Evolutionary conservation across 2,329 filamentous ascomycete species (phyloP).

Genomic region (Cladophialophora carrionii): DNA sequence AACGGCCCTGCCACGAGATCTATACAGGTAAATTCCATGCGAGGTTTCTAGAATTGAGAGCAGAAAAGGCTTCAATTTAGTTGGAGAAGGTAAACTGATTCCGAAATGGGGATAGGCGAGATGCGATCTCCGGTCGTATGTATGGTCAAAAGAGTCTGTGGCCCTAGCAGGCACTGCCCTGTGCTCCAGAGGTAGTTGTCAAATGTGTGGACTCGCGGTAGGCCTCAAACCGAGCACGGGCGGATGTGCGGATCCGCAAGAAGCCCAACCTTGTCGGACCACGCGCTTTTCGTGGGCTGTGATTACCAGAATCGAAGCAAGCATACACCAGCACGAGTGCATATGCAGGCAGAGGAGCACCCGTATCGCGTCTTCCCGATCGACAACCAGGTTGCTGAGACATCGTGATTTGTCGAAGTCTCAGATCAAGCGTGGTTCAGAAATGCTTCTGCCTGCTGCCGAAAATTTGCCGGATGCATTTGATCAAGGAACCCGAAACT

Average conservation of each 20-base stretch:
- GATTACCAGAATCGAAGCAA: neutral
- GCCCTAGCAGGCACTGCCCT: neutral
- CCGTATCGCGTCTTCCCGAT: neutral
- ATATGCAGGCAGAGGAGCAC: neutral
- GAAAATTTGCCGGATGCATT: neutral
- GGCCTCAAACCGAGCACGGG: neutral
- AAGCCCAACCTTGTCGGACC: neutral
- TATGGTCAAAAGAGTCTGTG: neutral
- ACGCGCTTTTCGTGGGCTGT: neutral
- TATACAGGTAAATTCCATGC: neutral
- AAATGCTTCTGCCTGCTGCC: slow-evolving; percentile 4
- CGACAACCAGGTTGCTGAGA: neutral
- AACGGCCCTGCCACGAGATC: neutral
- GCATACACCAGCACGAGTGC: neutral
- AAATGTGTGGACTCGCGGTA: neutral
- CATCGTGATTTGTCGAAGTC: neutral
- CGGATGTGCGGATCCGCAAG: neutral
- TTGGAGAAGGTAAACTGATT: neutral
- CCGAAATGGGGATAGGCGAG: no score
- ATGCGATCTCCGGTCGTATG: no score
- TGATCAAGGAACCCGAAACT: neutral
- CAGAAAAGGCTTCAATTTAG: neutral
- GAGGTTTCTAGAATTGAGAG: neutral
- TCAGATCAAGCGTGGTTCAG: neutral
- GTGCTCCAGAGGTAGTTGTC: neutral